Percentiles rank a stretch among this genome's conserved stretches.
Conservation (phyloP, 345 rosid genomes). For the Gossypium raimondii region DNA sequence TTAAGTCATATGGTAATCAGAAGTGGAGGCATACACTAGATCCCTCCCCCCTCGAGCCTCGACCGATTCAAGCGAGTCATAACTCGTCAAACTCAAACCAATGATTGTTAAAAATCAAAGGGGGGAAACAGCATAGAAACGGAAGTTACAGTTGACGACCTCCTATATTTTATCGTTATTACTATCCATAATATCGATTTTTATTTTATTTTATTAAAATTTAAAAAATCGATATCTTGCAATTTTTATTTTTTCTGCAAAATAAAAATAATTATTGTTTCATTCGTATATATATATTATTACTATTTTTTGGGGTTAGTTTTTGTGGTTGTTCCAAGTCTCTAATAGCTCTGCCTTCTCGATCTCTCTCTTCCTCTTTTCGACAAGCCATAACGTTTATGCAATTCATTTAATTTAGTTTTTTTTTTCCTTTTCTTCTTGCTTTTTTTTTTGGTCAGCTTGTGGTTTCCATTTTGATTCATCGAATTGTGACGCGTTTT, state of each 20-base stretch:
- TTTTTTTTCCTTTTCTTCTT: background rate
- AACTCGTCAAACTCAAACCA: constrained; percentile 7
- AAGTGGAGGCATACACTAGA: background rate
- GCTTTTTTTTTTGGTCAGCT: background rate
- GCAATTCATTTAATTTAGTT: background rate
- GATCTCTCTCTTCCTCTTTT: background rate
- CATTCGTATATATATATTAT: background rate
- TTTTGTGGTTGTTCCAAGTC: constrained; percentile 42
- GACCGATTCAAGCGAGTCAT: background rate
- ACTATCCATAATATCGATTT: background rate
- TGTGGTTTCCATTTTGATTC: constrained; percentile 1
- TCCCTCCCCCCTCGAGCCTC: background rate
- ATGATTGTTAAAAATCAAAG: background rate
- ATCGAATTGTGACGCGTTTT: background rate
- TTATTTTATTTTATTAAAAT: constrained; percentile 5
- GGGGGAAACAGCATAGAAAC: background rate
- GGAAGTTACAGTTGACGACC: background rate
- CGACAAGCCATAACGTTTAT: background rate
- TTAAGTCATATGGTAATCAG: background rate
- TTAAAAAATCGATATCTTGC: constrained; percentile 19
- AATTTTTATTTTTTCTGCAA: background rate
- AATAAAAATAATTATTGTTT: background rate
- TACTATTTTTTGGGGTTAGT: background rate
- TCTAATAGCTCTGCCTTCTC: constrained; percentile 25
- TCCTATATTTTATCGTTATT: background rate